A percentile compares a stretch with the other conserved stretches of the same genome.
Conservation (phyloP, 192 early-diverging fungal genomes). For the Backusella australiensis region DNA sequence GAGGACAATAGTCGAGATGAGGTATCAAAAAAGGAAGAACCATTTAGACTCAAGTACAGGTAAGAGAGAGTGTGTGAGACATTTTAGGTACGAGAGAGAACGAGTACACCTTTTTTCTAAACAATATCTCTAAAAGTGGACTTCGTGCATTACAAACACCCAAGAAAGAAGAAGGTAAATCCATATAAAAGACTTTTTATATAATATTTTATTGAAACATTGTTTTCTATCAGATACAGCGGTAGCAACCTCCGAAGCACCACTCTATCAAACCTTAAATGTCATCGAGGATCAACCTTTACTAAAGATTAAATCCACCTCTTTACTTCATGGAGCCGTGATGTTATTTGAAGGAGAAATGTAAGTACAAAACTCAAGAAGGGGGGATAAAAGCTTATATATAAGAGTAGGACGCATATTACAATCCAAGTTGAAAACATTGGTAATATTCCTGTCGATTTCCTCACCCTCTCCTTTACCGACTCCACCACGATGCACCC, state of each 20-base stretch:
- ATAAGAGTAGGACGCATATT: conserved; percentile 41
- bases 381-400: background rate
- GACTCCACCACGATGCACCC: conserved; percentile 44
- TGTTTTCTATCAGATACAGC: background rate
- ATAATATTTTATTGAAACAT: background rate
- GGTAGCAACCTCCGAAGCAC: background rate
- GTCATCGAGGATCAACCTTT: conserved; percentile 70
- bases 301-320: conserved; percentile 63
- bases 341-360: conserved; percentile 86
- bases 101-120: background rate
- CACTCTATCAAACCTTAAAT: background rate
- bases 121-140: background rate
- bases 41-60: conserved; percentile 11
- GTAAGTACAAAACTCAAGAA: background rate
- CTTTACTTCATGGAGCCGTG: conserved; percentile 57
- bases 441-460: conserved; percentile 66
- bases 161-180: background rate
- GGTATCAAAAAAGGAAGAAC: conserved; percentile 4
- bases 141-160: background rate
- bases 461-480: conserved; percentile 55
- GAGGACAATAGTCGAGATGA: background rate
- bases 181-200: background rate
- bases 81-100: too few species aligned
- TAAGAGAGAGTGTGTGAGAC: background rate
- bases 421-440: conserved; percentile 74